A percentile compares a stretch with the other conserved stretches of the same genome.
Conservation (phyloP, 768 basidiomycete species). For the Tulasnella sp. region DNA sequence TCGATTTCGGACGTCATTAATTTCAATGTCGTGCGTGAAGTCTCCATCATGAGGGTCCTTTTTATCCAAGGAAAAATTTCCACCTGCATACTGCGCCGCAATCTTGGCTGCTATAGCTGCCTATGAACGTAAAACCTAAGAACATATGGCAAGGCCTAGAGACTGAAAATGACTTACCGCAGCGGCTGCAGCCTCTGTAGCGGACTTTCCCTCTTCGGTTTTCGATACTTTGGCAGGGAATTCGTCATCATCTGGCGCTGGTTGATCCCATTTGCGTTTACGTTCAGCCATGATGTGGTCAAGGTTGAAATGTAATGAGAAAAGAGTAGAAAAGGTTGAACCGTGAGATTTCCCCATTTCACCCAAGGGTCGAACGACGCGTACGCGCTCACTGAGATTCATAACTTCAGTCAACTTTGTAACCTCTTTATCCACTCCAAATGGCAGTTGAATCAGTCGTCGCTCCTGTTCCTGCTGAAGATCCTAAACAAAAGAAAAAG, state of each 20-base stretch:
- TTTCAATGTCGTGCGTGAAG: constrained; percentile 85
- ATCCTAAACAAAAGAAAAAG: constrained; percentile 59
- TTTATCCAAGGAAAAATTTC: constrained; percentile 29
- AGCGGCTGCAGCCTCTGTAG: constrained; percentile 59
- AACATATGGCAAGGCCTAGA: neutral
- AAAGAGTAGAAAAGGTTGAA: neutral
- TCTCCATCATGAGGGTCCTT: constrained; percentile 66
- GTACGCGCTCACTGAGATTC: neutral
- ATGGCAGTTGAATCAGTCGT: constrained; percentile 19
- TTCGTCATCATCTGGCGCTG: constrained; percentile 39
- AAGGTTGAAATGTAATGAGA: neutral
- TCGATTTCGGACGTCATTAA: constrained; percentile 90
- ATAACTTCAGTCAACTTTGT: neutral
- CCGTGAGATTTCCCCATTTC: neutral
- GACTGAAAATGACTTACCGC: constrained; percentile 26
- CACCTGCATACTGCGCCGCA: constrained; percentile 65
- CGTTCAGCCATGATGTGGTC: constrained; percentile 6
- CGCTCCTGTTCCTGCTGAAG: constrained; percentile 48
- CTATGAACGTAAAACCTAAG: constrained; percentile 1
- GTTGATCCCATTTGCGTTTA: constrained; percentile 72
- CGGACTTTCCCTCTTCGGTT: constrained; percentile 43
- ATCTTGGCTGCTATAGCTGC: constrained; percentile 92
- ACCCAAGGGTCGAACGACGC: constrained; percentile 1
- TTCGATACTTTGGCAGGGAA: constrained; percentile 32
- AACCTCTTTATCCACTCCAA: neutral